Base-by-base conservation (phyloP, 2,329 filamentous ascomycete genomes). In the Sclerotinia sclerotiorum region DNA sequence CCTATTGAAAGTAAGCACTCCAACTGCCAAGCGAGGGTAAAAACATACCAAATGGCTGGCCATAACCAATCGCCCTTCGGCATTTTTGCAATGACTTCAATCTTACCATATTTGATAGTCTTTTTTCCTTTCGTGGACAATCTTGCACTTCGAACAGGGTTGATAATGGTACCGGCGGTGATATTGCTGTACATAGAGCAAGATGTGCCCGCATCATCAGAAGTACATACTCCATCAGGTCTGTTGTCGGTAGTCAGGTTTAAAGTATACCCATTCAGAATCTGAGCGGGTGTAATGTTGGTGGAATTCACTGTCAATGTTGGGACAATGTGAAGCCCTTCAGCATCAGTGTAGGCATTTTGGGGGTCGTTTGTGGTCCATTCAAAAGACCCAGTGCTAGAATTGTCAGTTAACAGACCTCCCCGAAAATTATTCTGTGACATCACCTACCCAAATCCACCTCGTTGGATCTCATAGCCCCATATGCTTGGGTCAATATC, bases 1-100 rank as follows among this genome's bases (percentile, higher is more conserved):
- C 82, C 80, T 74, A 5, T n/a, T 51, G 6, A 39, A n/a, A 13
- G 24, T 58, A 19, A 58, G 57, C 19, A 52, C 8, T 29, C 46
- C 29, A 15, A 11, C 27, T 19, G 13, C 7, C 3, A 35, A 35
- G 7, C 0, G 5, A 11, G 17, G 6, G 2, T 42, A 61, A 19
- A 48, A 69, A 58, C 55, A 42, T 67, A 65, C 73, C 73, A 74
- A 52, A 82, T 81, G 2, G 79, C 79, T 42, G 81, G 84, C 84
- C 84, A 86, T 32, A 87, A 75, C 84, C 84, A 87, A 73, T 86
- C 83, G 5, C 84, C 84, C 46, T 75, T 76, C 8, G 84, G 83
- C 72, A 86, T 74, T 69, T 83, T 82, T 24, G 84, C 84, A 4
- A 81, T 80, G 10, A 87, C 82, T 72, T 87, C 85, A 44, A 87